Percentiles rank a stretch among this genome's conserved stretches.
phyloP scores from a whole-genome alignment of 257 asterid species.

The Paulownia fortunei region DNA sequence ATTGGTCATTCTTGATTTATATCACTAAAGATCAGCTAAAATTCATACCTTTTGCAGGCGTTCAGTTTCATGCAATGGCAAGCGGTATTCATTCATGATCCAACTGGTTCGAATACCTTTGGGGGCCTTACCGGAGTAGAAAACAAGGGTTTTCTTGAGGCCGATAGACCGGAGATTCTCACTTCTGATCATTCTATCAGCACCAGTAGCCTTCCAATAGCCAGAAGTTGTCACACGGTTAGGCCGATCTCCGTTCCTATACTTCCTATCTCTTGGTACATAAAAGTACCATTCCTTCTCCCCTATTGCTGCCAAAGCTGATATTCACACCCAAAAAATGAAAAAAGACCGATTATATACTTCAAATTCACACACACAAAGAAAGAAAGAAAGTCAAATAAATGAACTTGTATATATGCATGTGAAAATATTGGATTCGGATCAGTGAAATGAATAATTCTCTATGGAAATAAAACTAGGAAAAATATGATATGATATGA shows the following conservation, averaged over 20 bases:
- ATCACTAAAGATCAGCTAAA: neutral
- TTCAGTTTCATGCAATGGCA: conserved; percentile 86
- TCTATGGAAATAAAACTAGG: too few species aligned
- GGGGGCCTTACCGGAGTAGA: conserved; percentile 90
- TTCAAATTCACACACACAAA: neutral
- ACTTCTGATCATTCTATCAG: conserved; percentile 73
- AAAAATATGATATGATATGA: too few species aligned
- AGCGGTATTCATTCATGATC: conserved; percentile 91
- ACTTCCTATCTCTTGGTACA: conserved; percentile 85
- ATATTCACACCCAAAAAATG: neutral
- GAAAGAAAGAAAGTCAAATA: neutral
- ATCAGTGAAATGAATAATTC: too few species aligned
- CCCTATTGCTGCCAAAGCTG: conserved; percentile 88
- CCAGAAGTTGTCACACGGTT: conserved; percentile 91
- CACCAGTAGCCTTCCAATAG: conserved; percentile 93
- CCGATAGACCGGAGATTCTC: conserved; percentile 74
- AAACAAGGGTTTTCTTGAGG: conserved; percentile 87
- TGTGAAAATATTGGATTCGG: neutral
- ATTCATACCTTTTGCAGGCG: conserved; percentile 71
- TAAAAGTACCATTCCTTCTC: conserved; percentile 94
- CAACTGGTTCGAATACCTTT: conserved; percentile 85
- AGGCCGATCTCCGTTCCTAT: conserved; percentile 87
- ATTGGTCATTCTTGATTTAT: neutral
- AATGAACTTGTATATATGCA: neutral
- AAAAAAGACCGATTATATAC: too few species aligned